These are phyloP conservation scores for Trametes versicolor DNA, from an alignment of 1,284 basidiomycete species.

Conservation along the genomic window DNA sequence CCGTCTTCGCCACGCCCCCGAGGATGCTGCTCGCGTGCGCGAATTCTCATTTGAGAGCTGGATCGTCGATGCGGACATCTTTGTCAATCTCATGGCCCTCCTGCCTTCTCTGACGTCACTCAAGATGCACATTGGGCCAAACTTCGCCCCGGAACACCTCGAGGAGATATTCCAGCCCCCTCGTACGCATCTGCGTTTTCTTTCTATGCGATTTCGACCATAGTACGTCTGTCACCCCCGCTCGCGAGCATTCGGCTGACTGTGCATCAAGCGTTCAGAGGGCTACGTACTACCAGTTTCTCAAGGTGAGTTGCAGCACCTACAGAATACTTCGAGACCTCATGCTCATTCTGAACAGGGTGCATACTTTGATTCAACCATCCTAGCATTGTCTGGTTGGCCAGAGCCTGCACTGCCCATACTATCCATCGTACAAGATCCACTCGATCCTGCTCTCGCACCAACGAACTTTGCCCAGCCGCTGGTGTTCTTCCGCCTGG, in stretches of 20 bases:
- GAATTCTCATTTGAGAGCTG: conserved; percentile 63
- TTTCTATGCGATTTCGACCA: conserved; percentile 71
- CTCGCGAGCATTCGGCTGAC: background rate
- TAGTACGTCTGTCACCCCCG: conserved; percentile 57
- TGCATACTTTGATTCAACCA: conserved; percentile 72
- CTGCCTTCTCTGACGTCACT: conserved; percentile 59
- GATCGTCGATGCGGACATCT: conserved; percentile 69
- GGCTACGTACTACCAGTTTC: conserved; percentile 76
- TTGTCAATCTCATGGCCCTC: conserved; percentile 63
- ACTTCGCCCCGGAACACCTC: conserved; percentile 72
- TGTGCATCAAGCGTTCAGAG: conserved; percentile 59
- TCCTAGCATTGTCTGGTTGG: conserved; percentile 66
- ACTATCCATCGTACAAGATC: conserved; percentile 75
- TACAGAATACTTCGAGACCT: background rate
- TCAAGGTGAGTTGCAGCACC: conserved; percentile 53
- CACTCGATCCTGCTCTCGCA: conserved; percentile 52
- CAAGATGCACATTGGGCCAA: conserved; percentile 66
- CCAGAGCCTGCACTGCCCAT: conserved; percentile 53
- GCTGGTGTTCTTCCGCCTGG: conserved; percentile 74
- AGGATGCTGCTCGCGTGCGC: conserved; percentile 52
- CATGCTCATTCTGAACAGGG: conserved; percentile 52
- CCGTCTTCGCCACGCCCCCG: conserved; percentile 52
- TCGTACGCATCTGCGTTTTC: conserved; percentile 48
- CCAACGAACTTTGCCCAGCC: conserved; percentile 71
- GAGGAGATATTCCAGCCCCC: conserved; percentile 62